Conservation (phyloP, 1,284 basidiomycete genomes). For the Coniferiporia sulphurascens region DNA sequence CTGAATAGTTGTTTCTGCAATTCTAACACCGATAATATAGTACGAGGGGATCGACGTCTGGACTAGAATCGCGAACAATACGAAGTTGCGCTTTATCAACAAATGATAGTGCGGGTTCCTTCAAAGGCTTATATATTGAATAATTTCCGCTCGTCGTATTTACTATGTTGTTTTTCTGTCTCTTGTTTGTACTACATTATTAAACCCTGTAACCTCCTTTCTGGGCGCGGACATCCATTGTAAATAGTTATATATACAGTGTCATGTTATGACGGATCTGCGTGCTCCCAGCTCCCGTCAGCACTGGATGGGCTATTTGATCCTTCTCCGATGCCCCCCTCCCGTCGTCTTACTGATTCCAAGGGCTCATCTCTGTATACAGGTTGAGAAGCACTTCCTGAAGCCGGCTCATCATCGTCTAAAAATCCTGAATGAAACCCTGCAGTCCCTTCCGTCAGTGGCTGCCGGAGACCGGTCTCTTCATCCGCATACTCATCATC, state of each 20-base stretch:
- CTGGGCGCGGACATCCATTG: neutral
- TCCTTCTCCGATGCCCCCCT: slow-evolving; percentile 22
- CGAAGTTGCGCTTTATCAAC: slow-evolving; percentile 60
- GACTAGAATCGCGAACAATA: slow-evolving; percentile 69
- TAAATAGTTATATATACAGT: slow-evolving; percentile 3
- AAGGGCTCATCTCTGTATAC: slow-evolving; percentile 59
- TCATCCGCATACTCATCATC: slow-evolving; percentile 71
- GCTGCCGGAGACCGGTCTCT: slow-evolving; percentile 45
- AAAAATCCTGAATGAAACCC: slow-evolving; percentile 23
- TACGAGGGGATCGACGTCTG: slow-evolving; percentile 81
- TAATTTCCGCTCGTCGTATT: slow-evolving; percentile 6
- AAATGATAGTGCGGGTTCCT: neutral
- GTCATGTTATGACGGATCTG: slow-evolving; percentile 36
- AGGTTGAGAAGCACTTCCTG: slow-evolving; percentile 19
- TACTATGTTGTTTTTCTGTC: slow-evolving; percentile 6
- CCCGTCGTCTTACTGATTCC: slow-evolving; percentile 15
- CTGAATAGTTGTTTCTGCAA: slow-evolving; percentile 7
- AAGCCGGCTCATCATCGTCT: slow-evolving; percentile 24
- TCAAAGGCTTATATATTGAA: neutral
- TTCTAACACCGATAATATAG: slow-evolving; percentile 35
- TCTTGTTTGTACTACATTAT: slow-evolving; percentile 8
- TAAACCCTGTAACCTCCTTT: neutral
- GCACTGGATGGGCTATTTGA: slow-evolving; percentile 40
- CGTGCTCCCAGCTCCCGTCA: slow-evolving; percentile 71
- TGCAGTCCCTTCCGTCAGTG: slow-evolving; percentile 7